Evolutionary conservation across 306 rosid genomes (phyloP).

Genomic region (Sicyos baderoa): DNA sequence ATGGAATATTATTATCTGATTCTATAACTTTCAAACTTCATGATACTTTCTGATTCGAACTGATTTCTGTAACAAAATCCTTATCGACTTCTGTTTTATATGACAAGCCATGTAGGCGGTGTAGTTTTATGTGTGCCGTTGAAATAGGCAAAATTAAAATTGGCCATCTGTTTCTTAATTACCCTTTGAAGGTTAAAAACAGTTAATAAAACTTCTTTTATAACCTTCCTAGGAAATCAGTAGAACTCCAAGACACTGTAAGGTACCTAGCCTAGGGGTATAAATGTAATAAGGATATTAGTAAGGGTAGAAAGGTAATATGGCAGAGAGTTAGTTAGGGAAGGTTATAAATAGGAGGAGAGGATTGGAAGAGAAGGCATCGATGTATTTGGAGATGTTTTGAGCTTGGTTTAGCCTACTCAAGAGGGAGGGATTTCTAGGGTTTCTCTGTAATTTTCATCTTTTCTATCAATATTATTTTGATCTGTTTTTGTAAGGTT

Average conservation of each 20-base stretch:
- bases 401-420: too few species aligned
- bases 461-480: too few species aligned
- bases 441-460: too few species aligned
- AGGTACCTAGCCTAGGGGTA: too few species aligned
- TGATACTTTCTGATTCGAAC: neutral
- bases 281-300: too few species aligned
- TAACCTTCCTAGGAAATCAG: constrained; percentile 1
- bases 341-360: too few species aligned
- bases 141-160: neutral
- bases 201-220: neutral
- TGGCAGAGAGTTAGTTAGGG: too few species aligned
- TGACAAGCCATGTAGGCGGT: neutral
- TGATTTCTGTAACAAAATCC: neutral
- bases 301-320: too few species aligned
- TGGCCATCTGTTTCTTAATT: neutral
- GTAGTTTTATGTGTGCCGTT: neutral
- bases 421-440: too few species aligned
- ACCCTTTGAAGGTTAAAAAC: constrained; percentile 10
- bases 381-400: too few species aligned
- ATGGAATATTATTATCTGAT: neutral
- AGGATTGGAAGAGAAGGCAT: too few species aligned
- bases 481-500: too few species aligned
- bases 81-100: neutral
- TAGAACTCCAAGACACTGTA: neutral
- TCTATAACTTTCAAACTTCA: neutral